Base-by-base conservation (phyloP, 805 yeast species). In the Suhomyces sp. region DNA sequence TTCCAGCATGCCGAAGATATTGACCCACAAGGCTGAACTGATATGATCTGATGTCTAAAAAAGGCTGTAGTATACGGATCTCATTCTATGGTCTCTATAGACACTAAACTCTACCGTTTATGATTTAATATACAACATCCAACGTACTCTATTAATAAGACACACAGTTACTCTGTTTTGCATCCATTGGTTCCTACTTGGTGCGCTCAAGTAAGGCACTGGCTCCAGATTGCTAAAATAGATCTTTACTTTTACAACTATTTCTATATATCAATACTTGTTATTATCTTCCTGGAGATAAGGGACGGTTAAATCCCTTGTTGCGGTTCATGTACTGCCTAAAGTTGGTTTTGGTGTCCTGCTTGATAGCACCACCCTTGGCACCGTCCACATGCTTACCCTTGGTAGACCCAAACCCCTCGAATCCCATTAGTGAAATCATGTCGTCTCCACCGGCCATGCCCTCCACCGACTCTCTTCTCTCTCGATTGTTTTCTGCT, bases 301-400 rank as follows among this genome's bases (percentile, higher is more conserved):
- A 62, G 1, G 82, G 76, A 49, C 86, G 66, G 57, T 81, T 82
- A 63, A 80, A 81, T 3, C 85, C 85, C 56, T 78, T 79, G 12
- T 65, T 72, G 51, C 85, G 67, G 60, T 82, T 82, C 83, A 81
- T 81, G 55, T 83, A 83, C 63, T 82, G 86, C 58, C 87, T 71
- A 60, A 80, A 83, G 40, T 75, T 75, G 0, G 80, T 67, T 49
- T 72, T 72, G 49, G 66, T 68, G 31, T 72, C 67, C 51, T 68
- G 68, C 52, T 68, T 67, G 2, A 65, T 68, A 0, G 71, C 69
- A 1, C 82, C 84, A 17, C 77, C 78, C 49, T 73, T 72, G 3
- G 77, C 65, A 1, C 82, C 84, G 35, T 64, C 64, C 5, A 82
- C 86, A 44, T 80, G 79, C 56, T 81, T 80, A 41, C 82, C 79